Percentiles rank a stretch among this genome's conserved stretches.
Evolutionary conservation across 1,139 yeast genomes (phyloP).

Genomic region (Yamadazyma friedrichii): DNA sequence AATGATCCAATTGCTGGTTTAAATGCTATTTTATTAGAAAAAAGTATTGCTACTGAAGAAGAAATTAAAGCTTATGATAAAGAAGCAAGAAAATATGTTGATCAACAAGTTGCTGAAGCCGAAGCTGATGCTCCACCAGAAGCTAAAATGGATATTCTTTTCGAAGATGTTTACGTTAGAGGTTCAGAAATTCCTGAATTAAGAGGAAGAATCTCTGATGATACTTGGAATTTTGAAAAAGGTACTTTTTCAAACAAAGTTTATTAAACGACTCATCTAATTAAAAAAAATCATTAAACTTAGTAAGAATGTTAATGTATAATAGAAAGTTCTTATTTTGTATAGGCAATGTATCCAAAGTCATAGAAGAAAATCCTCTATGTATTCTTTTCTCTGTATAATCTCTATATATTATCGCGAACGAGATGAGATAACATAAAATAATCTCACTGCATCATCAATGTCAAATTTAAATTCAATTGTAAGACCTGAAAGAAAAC

Average conservation of each 20-base stretch:
- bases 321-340: too few relatives aligned
- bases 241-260: conserved; percentile 63
- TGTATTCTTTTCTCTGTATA: too few relatives aligned
- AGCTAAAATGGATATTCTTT: conserved; percentile 89
- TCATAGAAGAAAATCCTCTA: too few relatives aligned
- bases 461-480: conserved; percentile 50
- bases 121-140: conserved; percentile 95
- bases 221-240: conserved; percentile 82
- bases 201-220: conserved; percentile 96
- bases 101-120: conserved; percentile 90
- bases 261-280: conserved; percentile 27
- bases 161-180: conserved; percentile 94
- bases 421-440: conserved; percentile 1
- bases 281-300: too few relatives aligned
- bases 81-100: conserved; percentile 93
- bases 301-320: too few relatives aligned
- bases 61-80: conserved; percentile 93
- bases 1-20: conserved; percentile 97
- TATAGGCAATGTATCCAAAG: too few relatives aligned
- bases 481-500: conserved; percentile 49
- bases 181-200: conserved; percentile 90
- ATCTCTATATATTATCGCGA: background rate
- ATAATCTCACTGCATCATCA: background rate
- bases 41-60: conserved; percentile 85
- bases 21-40: conserved; percentile 80